phyloP scores from a whole-genome alignment of 352 stramenopile genomes.

The Phytophthora podocarpi region DNA sequence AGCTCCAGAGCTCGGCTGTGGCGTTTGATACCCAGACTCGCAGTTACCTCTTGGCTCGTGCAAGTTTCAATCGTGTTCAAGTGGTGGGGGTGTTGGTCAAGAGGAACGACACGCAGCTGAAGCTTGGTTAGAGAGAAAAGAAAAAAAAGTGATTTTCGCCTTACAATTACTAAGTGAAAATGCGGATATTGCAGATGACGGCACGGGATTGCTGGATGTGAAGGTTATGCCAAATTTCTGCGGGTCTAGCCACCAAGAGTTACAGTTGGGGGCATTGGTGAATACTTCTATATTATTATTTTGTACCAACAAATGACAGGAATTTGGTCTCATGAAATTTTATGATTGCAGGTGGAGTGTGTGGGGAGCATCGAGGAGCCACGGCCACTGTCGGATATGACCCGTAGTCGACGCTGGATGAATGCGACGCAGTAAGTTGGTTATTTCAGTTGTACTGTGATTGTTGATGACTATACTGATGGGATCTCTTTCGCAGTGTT shows the following conservation, averaged over 20 bases:
- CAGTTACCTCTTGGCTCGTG: conserved; percentile 24
- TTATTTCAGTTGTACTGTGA: neutral
- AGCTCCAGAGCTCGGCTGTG: conserved; percentile 31
- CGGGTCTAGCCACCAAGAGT: conserved; percentile 7
- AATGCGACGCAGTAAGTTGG: conserved; percentile 40
- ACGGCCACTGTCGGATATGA: conserved; percentile 20
- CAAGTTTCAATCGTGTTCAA: conserved; percentile 29
- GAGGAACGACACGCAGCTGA: conserved; percentile 20
- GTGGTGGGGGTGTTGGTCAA: conserved; percentile 41
- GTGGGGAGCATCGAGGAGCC: conserved; percentile 38
- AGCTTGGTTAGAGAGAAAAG: conserved; percentile 33
- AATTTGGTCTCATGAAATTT: neutral
- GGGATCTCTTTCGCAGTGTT: conserved; percentile 29
- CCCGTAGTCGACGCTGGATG: conserved; percentile 32
- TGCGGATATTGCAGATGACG: conserved; percentile 36
- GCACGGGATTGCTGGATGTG: conserved; percentile 38
- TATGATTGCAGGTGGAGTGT: conserved; percentile 42
- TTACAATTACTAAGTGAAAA: conserved; percentile 1
- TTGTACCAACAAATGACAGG: neutral
- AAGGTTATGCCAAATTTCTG: conserved; percentile 15
- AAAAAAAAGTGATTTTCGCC: neutral
- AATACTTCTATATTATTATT: neutral
- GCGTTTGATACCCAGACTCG: conserved; percentile 16
- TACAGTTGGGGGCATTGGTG: conserved; percentile 43
- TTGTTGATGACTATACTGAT: neutral